Percentiles rank a stretch among this genome's conserved stretches.
phyloP scores from a whole-genome alignment of 2,329 filamentous ascomycete genomes.

The Zasmidium citrigriseum region DNA sequence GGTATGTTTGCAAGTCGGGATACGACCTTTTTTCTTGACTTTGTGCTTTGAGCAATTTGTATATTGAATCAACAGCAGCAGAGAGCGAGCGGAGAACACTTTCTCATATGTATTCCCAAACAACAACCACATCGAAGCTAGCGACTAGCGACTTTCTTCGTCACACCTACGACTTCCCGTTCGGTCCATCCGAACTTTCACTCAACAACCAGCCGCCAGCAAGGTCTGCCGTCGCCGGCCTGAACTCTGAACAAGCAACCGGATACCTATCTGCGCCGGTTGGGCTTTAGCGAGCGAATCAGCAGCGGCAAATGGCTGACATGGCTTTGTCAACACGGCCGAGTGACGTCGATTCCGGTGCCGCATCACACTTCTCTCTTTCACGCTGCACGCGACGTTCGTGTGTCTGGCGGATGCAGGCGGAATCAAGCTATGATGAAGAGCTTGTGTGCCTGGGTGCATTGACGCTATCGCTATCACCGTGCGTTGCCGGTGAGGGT shows the following conservation, averaged over 20 bases:
- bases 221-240: too few species aligned
- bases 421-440: background rate
- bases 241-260: too few species aligned
- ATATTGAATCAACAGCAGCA: slow-evolving; percentile 6
- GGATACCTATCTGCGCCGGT: too few species aligned
- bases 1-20: background rate
- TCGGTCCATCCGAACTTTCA: background rate
- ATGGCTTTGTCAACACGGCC: background rate
- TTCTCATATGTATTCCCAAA: slow-evolving; percentile 7
- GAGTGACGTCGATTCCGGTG: background rate
- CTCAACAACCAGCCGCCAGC: too few species aligned
- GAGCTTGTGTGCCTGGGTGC: background rate
- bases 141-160: background rate
- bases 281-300: too few species aligned
- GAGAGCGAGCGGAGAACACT: background rate
- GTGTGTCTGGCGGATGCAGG: background rate
- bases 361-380: background rate
- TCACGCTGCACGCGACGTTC: background rate
- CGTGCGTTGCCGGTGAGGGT: background rate
- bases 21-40: background rate
- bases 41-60: slow-evolving; percentile 6
- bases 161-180: background rate
- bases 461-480: background rate
- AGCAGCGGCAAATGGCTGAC: background rate
- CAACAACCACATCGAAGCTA: too few species aligned